phyloP scores from a whole-genome alignment of 352 stramenopile species.

The Halophytophthora polymorphica region DNA sequence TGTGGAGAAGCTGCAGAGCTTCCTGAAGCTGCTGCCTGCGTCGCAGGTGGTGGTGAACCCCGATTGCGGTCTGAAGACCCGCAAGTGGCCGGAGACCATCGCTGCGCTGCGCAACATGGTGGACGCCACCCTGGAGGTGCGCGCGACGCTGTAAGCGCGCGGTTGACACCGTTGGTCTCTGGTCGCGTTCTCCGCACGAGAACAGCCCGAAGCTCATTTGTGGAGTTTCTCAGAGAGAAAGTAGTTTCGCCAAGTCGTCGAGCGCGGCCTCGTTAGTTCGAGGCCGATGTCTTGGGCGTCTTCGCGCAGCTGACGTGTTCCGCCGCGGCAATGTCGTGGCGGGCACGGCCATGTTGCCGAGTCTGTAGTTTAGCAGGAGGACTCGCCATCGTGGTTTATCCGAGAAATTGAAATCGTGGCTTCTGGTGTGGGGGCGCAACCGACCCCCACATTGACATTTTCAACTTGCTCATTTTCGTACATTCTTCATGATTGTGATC shows the following conservation, averaged over 20 bases:
- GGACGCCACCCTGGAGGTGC: conserved; percentile 69
- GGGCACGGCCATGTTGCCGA: conserved; percentile 33
- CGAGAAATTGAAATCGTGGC: conserved; percentile 28
- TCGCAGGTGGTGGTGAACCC: conserved; percentile 89
- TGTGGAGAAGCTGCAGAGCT: conserved; percentile 83
- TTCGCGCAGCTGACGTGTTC: conserved; percentile 34
- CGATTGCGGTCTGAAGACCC: conserved; percentile 93
- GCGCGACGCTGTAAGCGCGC: conserved; percentile 47
- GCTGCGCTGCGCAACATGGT: conserved; percentile 89
- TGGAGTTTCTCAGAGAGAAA: conserved; percentile 20
- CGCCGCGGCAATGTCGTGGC: conserved; percentile 11
- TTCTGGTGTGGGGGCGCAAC: conserved; percentile 2
- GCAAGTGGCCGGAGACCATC: conserved; percentile 91
- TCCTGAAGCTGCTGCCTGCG: conserved; percentile 75
- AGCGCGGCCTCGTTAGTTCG: conserved; percentile 10
- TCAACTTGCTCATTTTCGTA: not conserved
- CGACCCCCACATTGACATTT: not conserved
- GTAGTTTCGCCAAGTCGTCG: conserved; percentile 24
- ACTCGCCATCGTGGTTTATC: conserved; percentile 35
- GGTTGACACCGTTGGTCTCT: not conserved
- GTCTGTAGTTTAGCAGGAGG: conserved; percentile 33
- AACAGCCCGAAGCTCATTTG: conserved; percentile 22
- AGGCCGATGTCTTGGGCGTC: conserved; percentile 5
- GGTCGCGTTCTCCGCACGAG: not conserved
- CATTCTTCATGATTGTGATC: not conserved